Evolutionary conservation across 495 filamentous ascomycete species (phyloP), one percentile per base, ranked within the genome.

Genomic region (Daldinia bambusicola): DNA sequence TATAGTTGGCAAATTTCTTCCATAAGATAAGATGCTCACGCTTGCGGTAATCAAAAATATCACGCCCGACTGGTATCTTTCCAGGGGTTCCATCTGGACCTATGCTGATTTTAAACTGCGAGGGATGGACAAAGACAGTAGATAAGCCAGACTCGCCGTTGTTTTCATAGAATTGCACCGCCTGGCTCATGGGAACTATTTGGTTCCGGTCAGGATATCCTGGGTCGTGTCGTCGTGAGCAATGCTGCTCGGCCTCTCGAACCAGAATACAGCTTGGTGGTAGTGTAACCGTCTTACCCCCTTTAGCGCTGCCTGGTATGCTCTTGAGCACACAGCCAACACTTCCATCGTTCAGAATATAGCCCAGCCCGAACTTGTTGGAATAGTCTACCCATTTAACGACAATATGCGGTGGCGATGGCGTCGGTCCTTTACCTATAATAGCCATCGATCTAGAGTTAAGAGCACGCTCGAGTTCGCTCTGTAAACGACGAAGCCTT

Each of bases 301-400:
- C 79, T 40, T 73, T 72, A 6, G 87, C 90, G 50, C 72, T 79
- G 1, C 80, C 73, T 13, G 83, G 79, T 41, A 82, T 81, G 57
- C 77, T 80, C 36, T 90, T 92, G 61, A 94, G 90, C 14, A 95
- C 89, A 70, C 91, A 93, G 4, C 92, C 93, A 40, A 94, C 89
- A 56, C 90, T 93, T 9, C 93, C 92, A 75, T 95, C 92, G 55
- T 91, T 92, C 36, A 97, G 79, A 41, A 94, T 92, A 69, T 96
- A 97, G 4, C 93, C 93, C 41, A 95, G 85, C 0, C 93, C 93
- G 73, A 93, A 94, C 70, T 93, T 92, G 78, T 95, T 95, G 30
- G 93, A 93, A 71, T 95, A 97, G 72, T 97, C 93, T n/a, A 97
- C 93, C 93, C 93, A 97, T 76, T 95, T 95, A 22, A 93, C 90